Evolutionary conservation across 2,329 filamentous ascomycete genomes (phyloP), one percentile per base, ranked within the genome.

Genomic region (Neonectria punicea): DNA sequence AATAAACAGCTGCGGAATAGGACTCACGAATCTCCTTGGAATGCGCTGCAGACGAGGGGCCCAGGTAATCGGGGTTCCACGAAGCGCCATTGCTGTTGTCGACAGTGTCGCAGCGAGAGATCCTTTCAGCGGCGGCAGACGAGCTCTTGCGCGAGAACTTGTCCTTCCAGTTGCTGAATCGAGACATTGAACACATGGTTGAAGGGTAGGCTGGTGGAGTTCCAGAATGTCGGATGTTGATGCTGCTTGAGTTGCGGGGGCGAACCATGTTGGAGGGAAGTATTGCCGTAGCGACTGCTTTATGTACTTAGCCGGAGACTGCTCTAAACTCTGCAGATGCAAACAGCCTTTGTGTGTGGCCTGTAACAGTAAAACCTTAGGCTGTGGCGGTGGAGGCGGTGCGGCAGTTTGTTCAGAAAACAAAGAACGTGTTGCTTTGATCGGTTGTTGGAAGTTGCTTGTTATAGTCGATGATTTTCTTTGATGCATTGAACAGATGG

Each of bases 131-230:
- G 5, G 30, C 46, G 34, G 63, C 55, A 4, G 44, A 39, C 13
- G 43, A 36, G 13, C 55, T 61, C 18, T 73, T 77, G 66, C 70
- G 73, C 20, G 74, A 75, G 25, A 82, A 53, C 68, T 77, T 82
- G 63, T 75, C 74, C 67, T 74, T 80, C 60, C 82, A 34, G 30
- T 69, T 70, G 53, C 73, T 73, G 50, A 80, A 75, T 47, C 80
- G 66, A 36, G 73, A 73, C 58, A 67, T 74, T 59, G 63, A 63
- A 62, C 61, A 61, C 62, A 76, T 72, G 49, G 25, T 71, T 49
- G 63, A 39, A 25, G 25, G 25, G 36, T 39, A n/a, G 68, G 43
- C 4, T 20, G 49, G 50, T 34, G 69, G 39, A 43, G 61, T 43
- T 58, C 39, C n/a, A 8, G 20, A 41, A n/a, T 43, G 18, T 4